A percentile compares a stretch with the other conserved stretches of the same genome.
Evolutionary conservation across 139 green algal species (phyloP).

Genomic region (Haematococcus sp.): DNA sequence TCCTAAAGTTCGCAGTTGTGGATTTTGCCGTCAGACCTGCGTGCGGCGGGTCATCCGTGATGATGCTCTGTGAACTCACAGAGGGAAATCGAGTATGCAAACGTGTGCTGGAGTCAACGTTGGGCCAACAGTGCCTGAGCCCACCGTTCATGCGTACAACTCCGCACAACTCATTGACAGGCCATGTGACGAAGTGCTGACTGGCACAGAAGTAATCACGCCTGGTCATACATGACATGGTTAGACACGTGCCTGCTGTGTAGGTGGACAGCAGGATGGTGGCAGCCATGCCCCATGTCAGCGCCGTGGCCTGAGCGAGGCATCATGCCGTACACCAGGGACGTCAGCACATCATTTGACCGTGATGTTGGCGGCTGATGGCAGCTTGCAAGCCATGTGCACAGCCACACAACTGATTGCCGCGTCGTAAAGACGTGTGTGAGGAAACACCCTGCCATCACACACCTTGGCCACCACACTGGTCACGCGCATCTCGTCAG

Average conservation of each 20-base stretch:
- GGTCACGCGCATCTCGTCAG: neutral
- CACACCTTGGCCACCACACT: neutral
- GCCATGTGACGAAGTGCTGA: neutral
- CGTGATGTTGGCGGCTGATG: too few species aligned
- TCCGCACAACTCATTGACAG: neutral
- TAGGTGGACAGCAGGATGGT: neutral
- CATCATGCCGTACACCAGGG: too few species aligned
- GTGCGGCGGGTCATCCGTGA: too few species aligned
- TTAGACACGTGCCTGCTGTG: neutral
- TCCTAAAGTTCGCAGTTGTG: neutral
- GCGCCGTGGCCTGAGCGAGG: neutral
- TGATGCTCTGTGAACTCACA: neutral
- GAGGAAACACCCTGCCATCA: too few species aligned
- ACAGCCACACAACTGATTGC: too few species aligned
- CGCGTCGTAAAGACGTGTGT: too few species aligned
- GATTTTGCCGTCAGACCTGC: neutral
- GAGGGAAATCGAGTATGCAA: neutral
- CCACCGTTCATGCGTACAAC: neutral
- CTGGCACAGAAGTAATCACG: neutral
- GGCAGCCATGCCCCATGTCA: neutral
- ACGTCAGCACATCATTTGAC: too few species aligned
- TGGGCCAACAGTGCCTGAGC: neutral
- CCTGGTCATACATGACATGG: neutral
- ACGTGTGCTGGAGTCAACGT: neutral
- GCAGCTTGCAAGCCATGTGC: too few species aligned